Evolutionary conservation across 2,329 filamentous ascomycete genomes (phyloP), one percentile per base, ranked within the genome.

Genomic region (Iodosphaeria phyllophila): DNA sequence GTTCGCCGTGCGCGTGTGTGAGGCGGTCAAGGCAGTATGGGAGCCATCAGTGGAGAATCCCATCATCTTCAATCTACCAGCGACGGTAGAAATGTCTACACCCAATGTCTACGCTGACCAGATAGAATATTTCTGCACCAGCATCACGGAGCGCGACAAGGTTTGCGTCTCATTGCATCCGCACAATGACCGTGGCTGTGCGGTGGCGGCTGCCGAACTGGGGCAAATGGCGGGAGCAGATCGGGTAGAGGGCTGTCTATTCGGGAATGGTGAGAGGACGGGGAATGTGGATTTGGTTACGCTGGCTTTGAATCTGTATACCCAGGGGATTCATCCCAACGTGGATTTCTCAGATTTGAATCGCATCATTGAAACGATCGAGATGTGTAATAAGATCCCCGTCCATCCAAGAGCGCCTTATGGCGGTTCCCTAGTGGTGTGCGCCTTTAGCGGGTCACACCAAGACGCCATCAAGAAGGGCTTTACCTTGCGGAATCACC

Each of bases 391-490:
- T 54, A 93, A 93, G 61, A 92, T 93, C 31, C 82, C 86, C 5
- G 70, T 93, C 4, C 84, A 92, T 43, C 75, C 78, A 25, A 72
- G 86, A 35, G 79, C 80, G 31, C 86, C 86, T 0, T 95, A 95
- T 41, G 84, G 78, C 26, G 86, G 84, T 15, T 77, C 80, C 40
- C 64, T 93, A 35, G 83, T 92, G n/a, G 76, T 86, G 14, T 89
- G 76, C 44, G 83, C 84, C 13, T 93, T 93, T 54, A 82, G 73
- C 35, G 84, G 86, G 27, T 82, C 74, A 14, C 86, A 95, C 49
- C 84, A 95, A 51, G 84, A 95, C 44, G 86, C 86, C 26, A 92
- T 93, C 58, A 91, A 91, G 54, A 93, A 93, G 60, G 75, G 75
- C 1, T 83, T 89, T 58, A 65, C 78, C 44, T 43, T 59, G 20